Evolutionary conservation across 352 stramenopile genomes (phyloP).

Genomic region (Pythium pyrilobum): DNA sequence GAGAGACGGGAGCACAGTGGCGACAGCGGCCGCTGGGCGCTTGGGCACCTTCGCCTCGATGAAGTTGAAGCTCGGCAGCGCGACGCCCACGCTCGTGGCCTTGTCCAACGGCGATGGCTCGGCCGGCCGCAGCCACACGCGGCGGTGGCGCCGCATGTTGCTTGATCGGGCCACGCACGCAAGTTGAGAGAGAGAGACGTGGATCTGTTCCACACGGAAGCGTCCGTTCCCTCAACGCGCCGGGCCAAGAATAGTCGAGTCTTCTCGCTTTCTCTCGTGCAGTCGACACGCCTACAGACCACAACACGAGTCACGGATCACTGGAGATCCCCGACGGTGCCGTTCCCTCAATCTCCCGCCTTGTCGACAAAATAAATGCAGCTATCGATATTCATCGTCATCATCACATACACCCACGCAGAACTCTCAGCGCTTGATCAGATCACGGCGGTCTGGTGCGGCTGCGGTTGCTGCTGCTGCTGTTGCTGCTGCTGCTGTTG

Average conservation of each 20-base stretch:
- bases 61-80: slow-evolving; percentile 62
- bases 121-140: slow-evolving; percentile 5
- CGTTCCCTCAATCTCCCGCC: neutral
- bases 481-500: slow-evolving; percentile 10
- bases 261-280: no score
- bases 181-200: neutral
- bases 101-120: slow-evolving; percentile 6
- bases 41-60: slow-evolving; percentile 30
- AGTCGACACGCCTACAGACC: neutral
- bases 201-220: no score
- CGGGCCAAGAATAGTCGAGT: no score
- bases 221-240: no score
- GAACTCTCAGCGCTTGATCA: neutral
- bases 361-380: neutral
- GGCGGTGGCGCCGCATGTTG: slow-evolving; percentile 10
- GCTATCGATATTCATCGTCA: neutral
- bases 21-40: neutral
- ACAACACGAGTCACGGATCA: neutral
- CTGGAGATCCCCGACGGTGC: no score
- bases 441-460: slow-evolving; percentile 30
- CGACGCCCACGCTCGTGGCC: slow-evolving; percentile 25
- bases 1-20: slow-evolving; percentile 1
- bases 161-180: neutral
- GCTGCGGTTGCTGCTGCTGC: slow-evolving; percentile 10
- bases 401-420: neutral